A percentile compares a stretch with the other conserved stretches of the same genome.
Conservation (phyloP, 176 grass and related monocot genomes). For the Oryza meridionalis region DNA sequence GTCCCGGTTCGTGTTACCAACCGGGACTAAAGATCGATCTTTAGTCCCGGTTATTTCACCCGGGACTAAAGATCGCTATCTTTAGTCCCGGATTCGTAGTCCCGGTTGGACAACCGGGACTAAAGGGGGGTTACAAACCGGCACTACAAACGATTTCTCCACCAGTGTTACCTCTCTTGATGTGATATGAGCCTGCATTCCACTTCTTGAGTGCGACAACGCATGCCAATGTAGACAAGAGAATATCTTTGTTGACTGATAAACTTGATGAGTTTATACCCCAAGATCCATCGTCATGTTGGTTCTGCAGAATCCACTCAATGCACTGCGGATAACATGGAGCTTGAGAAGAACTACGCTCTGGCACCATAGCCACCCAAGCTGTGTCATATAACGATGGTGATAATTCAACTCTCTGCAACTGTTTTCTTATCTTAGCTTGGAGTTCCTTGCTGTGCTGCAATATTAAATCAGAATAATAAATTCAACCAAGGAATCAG, state of each 20-base stretch:
- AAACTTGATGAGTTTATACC: conserved; percentile 25
- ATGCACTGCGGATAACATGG: conserved; percentile 64
- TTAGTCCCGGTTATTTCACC: too few species aligned
- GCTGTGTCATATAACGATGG: conserved; percentile 74
- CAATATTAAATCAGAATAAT: conserved; percentile 6
- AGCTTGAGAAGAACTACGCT: conserved; percentile 37
- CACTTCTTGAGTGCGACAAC: conserved; percentile 73
- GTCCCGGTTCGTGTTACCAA: too few species aligned
- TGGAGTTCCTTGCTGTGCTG: conserved; percentile 43
- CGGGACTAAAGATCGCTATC: too few species aligned
- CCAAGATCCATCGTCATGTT: conserved; percentile 74
- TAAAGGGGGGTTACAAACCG: too few species aligned
- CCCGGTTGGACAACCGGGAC: too few species aligned
- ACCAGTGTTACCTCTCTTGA: conserved; percentile 64
- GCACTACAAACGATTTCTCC: too few species aligned
- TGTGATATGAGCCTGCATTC: conserved; percentile 62
- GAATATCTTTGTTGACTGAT: conserved; percentile 48
- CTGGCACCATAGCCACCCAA: conserved; percentile 87
- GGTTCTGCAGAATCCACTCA: conserved; percentile 71
- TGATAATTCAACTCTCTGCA: conserved; percentile 28
- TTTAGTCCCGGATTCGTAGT: too few species aligned
- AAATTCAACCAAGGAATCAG: too few species aligned
- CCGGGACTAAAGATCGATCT: too few species aligned
- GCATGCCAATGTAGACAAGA: conserved; percentile 71
- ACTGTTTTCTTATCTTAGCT: conserved; percentile 59